Conservation (phyloP, 1,284 basidiomycete species). For the Cryptococcus sp. region DNA sequence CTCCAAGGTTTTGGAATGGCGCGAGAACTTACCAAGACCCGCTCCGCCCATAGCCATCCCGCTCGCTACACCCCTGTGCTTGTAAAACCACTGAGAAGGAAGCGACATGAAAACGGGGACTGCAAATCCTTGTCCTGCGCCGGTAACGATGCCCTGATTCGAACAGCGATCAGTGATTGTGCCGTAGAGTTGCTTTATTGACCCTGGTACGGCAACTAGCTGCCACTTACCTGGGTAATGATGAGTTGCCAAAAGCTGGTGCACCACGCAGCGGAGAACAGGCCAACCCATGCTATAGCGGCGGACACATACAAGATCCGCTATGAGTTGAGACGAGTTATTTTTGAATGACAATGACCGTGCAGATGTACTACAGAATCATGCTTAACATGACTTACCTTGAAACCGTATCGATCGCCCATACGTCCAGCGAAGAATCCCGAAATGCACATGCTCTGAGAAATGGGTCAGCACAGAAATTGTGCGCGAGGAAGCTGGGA, state of each 20-base stretch:
- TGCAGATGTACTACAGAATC: too few relatives aligned
- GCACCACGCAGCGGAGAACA: slow-evolving; percentile 28
- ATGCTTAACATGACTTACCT: slow-evolving; percentile 13
- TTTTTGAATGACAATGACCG: too few relatives aligned
- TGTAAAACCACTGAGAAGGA: slow-evolving; percentile 46
- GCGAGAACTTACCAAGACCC: slow-evolving; percentile 25
- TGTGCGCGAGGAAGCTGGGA: background rate
- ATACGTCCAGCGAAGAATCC: slow-evolving; percentile 31
- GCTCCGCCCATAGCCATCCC: slow-evolving; percentile 44
- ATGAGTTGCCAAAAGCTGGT: slow-evolving; percentile 30
- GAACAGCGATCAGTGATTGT: background rate
- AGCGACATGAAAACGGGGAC: slow-evolving; percentile 44
- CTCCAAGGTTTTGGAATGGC: background rate
- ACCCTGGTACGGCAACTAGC: too few relatives aligned
- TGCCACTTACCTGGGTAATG: slow-evolving; percentile 27
- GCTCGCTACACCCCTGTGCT: slow-evolving; percentile 35
- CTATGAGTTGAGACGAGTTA: slow-evolving; percentile 4
- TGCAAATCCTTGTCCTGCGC: slow-evolving; percentile 34
- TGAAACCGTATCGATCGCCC: slow-evolving; percentile 38
- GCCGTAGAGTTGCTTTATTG: background rate
- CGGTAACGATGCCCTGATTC: slow-evolving; percentile 29
- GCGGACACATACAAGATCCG: slow-evolving; percentile 22
- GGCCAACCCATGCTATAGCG: slow-evolving; percentile 29
- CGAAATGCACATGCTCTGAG: slow-evolving; percentile 17
- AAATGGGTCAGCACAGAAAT: too few relatives aligned